phyloP scores from a whole-genome alignment of 1,139 yeast species.

The Zygoascus sp. region DNA sequence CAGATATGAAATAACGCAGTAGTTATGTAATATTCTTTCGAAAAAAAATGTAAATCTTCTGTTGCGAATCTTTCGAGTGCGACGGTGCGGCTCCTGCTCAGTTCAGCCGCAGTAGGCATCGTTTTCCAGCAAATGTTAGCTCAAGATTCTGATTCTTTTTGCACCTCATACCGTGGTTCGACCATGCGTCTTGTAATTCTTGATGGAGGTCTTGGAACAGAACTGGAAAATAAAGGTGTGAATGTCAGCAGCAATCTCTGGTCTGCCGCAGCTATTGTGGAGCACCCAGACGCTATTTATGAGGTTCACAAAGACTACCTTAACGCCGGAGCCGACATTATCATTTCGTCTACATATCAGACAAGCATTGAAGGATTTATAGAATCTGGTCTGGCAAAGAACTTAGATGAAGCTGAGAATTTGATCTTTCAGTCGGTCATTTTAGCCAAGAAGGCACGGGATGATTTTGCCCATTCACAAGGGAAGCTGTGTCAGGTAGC shows the following conservation, averaged over 20 bases:
- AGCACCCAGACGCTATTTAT: constrained; percentile 45
- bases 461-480: constrained; percentile 10
- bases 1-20: neutral
- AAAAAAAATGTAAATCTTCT: neutral
- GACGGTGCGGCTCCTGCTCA: too few relatives aligned
- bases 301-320: constrained; percentile 51
- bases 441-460: constrained; percentile 32
- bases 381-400: constrained; percentile 31
- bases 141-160: neutral
- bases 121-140: too few relatives aligned
- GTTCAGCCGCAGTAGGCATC: neutral
- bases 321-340: constrained; percentile 51
- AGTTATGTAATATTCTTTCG: neutral
- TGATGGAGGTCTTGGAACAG: constrained; percentile 47
- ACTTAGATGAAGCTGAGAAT: constrained; percentile 33
- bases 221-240: constrained; percentile 38
- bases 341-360: constrained; percentile 62
- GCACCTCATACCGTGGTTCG: neutral
- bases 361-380: constrained; percentile 44
- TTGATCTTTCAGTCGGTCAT: constrained; percentile 32
- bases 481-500: constrained; percentile 34
- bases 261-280: constrained; percentile 54
- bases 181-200: constrained; percentile 27
- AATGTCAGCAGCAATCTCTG: constrained; percentile 46
- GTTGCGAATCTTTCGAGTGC: too few relatives aligned